Conservation (phyloP, 73 alveolate genomes). For the Paramecium caudatum region DNA sequence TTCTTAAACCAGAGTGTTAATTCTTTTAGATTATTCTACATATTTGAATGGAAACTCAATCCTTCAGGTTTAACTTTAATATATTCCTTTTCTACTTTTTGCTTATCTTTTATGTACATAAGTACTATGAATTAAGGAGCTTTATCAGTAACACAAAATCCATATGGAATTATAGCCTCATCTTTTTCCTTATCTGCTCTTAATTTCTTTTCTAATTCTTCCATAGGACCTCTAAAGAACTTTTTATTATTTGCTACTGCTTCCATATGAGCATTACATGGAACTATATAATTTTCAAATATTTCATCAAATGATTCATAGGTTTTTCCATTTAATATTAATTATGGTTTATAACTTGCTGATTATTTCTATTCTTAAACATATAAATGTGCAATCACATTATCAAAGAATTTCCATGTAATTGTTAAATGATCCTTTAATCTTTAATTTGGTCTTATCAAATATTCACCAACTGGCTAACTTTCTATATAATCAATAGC, state of each 20-base stretch:
- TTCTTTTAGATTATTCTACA: slow-evolving; percentile 68
- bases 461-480: slow-evolving; percentile 91
- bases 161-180: slow-evolving; percentile 89
- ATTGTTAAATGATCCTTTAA: slow-evolving; percentile 91
- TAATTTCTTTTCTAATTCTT: slow-evolving; percentile 81
- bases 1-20: slow-evolving; percentile 76
- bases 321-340: slow-evolving; percentile 84
- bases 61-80: slow-evolving; percentile 95
- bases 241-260: slow-evolving; percentile 82
- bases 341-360: slow-evolving; percentile 84
- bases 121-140: slow-evolving; percentile 92
- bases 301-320: slow-evolving; percentile 94
- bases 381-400: slow-evolving; percentile 89
- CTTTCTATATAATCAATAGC: slow-evolving; percentile 86
- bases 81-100: slow-evolving; percentile 83
- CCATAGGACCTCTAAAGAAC: slow-evolving; percentile 59
- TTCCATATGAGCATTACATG: slow-evolving; percentile 84
- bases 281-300: slow-evolving; percentile 88
- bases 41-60: slow-evolving; percentile 83
- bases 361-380: slow-evolving; percentile 89
- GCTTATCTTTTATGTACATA: slow-evolving; percentile 89
- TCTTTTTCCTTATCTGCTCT: slow-evolving; percentile 85
- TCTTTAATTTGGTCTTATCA: slow-evolving; percentile 93
- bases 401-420: slow-evolving; percentile 93
- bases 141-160: slow-evolving; percentile 87